Evolutionary conservation across 2,329 filamentous ascomycete species (phyloP), one percentile per base, ranked within the genome.

Genomic region (Xylariomycetidae sp.): DNA sequence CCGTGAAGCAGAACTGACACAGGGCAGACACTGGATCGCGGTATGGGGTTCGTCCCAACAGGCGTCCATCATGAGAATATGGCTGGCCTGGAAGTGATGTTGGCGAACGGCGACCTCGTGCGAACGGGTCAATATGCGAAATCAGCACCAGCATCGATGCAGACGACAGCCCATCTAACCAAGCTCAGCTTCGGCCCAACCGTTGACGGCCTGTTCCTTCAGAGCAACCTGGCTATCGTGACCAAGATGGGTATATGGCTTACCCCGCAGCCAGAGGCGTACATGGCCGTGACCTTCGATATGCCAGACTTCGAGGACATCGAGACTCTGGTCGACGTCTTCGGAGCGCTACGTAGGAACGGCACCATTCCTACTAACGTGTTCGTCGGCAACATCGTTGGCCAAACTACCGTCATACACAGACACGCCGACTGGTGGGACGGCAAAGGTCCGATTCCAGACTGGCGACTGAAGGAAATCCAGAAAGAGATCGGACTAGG

Each of bases 31-130:
- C 15, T 25, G 15, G 24, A 25, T 25, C 24, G 24, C 12, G 24
- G 24, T 14, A 25, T 25, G 24, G 24, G 24, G 6, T 25, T 25
- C n/a, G 24, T 25, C 6, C 24, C 24, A 12, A 25, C 24, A 6
- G 24, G 24, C n/a, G 24, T 25, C n/a, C 24, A 25, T 14, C 24
- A 25, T 25, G 24, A 25, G 24, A 25, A 25, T 25, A 25, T 25
- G 24, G 24, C 24, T 12, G 24, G 24, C n/a, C 24, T 25, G 12
- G 24, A 25, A 25, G n/a, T 25, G 5, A 14, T 25, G 12, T 14
- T 25, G 7, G 24, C 24, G 12, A 25, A 25, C 12, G 24, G 24
- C 24, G 24, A 25, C 6, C 6, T 25, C 15, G 24, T 25, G n/a
- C 24, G 24, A 25, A 25, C 24, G n/a, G 24, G 24, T 13, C 24